Base-by-base conservation (phyloP, 2,329 filamentous ascomycete genomes). In the Trichoderma koningii region DNA sequence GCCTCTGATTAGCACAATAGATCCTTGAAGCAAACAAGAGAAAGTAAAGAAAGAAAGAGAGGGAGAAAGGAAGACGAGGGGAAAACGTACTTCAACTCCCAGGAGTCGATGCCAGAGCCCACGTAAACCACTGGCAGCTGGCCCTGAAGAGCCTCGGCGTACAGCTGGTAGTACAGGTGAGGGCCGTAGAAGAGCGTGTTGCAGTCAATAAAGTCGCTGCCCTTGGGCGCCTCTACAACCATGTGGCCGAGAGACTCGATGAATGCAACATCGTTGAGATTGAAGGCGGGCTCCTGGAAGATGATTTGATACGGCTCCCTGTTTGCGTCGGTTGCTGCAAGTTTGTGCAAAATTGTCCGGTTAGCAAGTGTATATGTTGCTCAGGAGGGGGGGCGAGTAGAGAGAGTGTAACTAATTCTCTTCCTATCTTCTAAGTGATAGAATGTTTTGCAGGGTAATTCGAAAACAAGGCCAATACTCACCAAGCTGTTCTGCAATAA, bases 161-260 rank as follows among this genome's bases (percentile, higher is more conserved):
- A 90, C 47, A 83, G 80, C 44, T 76, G 78, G 23, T 76, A 78
- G 64, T 87, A 86, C 65, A 87, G 79, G 57, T 90, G 88, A 0
- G 90, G 80, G 1, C 85, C 87, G 68, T 85, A 91, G 2, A 89
- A 77, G 1, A 91, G 72, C 0, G 85, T 82, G 0, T 75, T 70
- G 0, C 71, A 55, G 17, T 81, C 78, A 10, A 90, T 78, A 6
- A 80, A 69, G 0, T 79, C 73, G 68, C 85, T 87, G 0, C 81
- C 87, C 0, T 64, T 71, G 0, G 89, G 88, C 1, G 83, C 77
- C 1, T 82, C 76, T 4, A 84, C 77, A 3, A 83, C 77, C 2
- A 75, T 63, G 59, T 85, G 84, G n/a, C 51, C 48, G 17, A 56
- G 26, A 5, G 30, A 17, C 5, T 65, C 71, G 30, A 89, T 81